Conservation (phyloP, 331 rosid genomes). For the Pyracantha coccinea region DNA sequence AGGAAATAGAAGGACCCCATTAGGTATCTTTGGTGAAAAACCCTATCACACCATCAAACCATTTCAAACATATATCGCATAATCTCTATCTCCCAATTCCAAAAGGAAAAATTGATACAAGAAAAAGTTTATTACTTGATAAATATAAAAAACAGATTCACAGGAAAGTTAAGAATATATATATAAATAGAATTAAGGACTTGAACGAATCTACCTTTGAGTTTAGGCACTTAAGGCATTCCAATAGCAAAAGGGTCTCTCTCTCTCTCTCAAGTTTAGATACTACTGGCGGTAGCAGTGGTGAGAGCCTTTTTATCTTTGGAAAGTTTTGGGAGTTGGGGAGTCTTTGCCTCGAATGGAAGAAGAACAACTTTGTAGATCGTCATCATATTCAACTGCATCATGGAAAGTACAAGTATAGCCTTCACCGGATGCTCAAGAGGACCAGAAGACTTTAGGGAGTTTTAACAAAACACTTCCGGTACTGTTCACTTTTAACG, state of each 20-base stretch:
- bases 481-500: too few relatives aligned
- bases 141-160: too few relatives aligned
- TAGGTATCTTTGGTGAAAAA: neutral
- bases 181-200: neutral
- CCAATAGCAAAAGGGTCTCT: neutral
- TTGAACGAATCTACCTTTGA: neutral
- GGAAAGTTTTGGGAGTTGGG: neutral
- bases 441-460: neutral
- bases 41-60: neutral
- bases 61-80: neutral
- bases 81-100: too few relatives aligned
- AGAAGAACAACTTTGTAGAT: too few relatives aligned
- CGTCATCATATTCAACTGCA: neutral
- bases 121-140: too few relatives aligned
- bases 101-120: too few relatives aligned
- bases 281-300: neutral
- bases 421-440: conserved; percentile 39
- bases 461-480: too few relatives aligned
- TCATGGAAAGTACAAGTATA: neutral
- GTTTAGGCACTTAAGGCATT: neutral
- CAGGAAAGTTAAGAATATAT: neutral
- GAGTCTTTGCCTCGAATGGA: too few relatives aligned
- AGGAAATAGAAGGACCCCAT: neutral
- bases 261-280: too few relatives aligned
- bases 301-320: neutral